Evolutionary conservation across 2,329 filamentous ascomycete species (phyloP).

Genomic region (Ophidiomyces ophidiicola): DNA sequence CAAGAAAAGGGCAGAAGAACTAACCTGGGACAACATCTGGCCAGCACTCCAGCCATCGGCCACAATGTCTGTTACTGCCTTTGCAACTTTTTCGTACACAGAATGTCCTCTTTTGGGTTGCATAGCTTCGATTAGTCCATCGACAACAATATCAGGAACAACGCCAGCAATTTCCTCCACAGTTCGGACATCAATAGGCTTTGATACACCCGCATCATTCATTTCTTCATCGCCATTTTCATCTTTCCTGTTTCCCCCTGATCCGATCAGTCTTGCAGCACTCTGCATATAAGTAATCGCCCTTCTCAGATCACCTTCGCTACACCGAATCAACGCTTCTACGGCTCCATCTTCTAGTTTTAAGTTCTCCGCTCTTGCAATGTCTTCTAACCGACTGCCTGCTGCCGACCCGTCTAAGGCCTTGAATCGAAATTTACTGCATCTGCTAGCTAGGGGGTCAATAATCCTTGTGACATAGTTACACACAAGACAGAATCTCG

Average conservation of each 20-base stretch:
- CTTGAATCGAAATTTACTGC: conserved; percentile 97
- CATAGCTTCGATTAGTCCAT: conserved; percentile 59
- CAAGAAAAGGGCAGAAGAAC: conserved; percentile 13
- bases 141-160: conserved; percentile 64
- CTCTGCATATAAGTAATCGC: conserved; percentile 95
- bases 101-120: conserved; percentile 54
- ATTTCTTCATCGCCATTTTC: conserved; percentile 49
- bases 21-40: conserved; percentile 70
- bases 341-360: conserved; percentile 64
- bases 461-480: conserved; percentile 99
- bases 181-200: conserved; percentile 57
- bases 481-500: conserved; percentile 91
- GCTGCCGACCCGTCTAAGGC: conserved; percentile 79
- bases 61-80: conserved; percentile 76
- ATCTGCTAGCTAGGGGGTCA: conserved; percentile 83
- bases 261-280: conserved; percentile 75
- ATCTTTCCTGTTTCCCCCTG: conserved; percentile 38
- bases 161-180: conserved; percentile 95
- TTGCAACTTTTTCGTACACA: conserved; percentile 61
- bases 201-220: conserved; percentile 34
- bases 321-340: conserved; percentile 72
- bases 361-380: conserved; percentile 69
- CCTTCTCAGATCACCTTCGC: conserved; percentile 88
- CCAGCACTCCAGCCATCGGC: conserved; percentile 94
- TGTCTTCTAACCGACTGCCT: conserved; percentile 63